Evolutionary conservation across 495 filamentous ascomycete species (phyloP).

Genomic region (Emericellopsis terricola): DNA sequence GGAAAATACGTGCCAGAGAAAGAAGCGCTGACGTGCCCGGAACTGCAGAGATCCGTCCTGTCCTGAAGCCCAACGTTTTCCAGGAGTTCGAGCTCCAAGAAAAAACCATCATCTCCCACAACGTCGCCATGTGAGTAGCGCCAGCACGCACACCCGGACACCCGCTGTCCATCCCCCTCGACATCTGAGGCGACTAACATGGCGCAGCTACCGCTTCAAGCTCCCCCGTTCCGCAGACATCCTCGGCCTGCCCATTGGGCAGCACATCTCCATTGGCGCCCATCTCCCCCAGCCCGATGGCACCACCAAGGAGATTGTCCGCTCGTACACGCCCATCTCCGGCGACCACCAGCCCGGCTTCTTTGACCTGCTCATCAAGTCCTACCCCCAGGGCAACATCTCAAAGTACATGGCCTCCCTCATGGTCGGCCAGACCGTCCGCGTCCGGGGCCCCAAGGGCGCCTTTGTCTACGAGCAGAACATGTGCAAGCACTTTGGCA

Average conservation of each 20-base stretch:
- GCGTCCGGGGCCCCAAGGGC: constrained; percentile 82
- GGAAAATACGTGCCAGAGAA: no score
- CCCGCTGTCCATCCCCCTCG: constrained; percentile 1
- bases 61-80: constrained; percentile 72
- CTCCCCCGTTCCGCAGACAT: constrained; percentile 62
- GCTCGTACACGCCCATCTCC: constrained; percentile 92
- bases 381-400: constrained; percentile 93
- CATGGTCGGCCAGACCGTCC: constrained; percentile 69
- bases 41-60: constrained; percentile 49
- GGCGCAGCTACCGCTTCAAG: constrained; percentile 69
- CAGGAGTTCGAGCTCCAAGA: constrained; percentile 80
- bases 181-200: constrained; percentile 4
- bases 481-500: constrained; percentile 85
- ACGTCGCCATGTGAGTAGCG: constrained; percentile 81
- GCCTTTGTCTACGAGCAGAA: constrained; percentile 93
- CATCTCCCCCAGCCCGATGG: constrained; percentile 44
- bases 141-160: constrained; percentile 1
- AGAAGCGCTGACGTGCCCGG: no score
- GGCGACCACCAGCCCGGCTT: constrained; percentile 82
- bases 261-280: constrained; percentile 92
- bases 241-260: constrained; percentile 91
- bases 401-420: constrained; percentile 74
- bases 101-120: constrained; percentile 87
- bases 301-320: constrained; percentile 70
- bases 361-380: constrained; percentile 95